Conservation (phyloP, 371 early-diverging fungal species). For the Choanephora cucurbitarum region DNA sequence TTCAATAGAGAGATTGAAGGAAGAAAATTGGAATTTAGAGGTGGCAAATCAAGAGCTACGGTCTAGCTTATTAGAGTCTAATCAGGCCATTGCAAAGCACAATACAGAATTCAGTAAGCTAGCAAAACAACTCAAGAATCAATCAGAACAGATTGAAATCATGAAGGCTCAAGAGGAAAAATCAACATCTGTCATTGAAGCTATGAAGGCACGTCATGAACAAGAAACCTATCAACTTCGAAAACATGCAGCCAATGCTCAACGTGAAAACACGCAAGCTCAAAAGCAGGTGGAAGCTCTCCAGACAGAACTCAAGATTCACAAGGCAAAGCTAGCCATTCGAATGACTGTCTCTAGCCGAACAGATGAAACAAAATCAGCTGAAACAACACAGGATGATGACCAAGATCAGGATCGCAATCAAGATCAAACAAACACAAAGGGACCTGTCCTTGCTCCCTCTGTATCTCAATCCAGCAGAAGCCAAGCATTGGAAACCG, state of each 20-base stretch:
- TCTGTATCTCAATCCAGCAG: slow-evolving; percentile 25
- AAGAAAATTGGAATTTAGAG: slow-evolving; percentile 65
- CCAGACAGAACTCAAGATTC: slow-evolving; percentile 54
- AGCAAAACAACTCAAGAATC: slow-evolving; percentile 50
- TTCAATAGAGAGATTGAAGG: slow-evolving; percentile 55
- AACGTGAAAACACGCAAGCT: slow-evolving; percentile 65
- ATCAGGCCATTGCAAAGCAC: slow-evolving; percentile 51
- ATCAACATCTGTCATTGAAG: slow-evolving; percentile 49
- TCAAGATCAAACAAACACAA: not conserved
- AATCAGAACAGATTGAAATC: slow-evolving; percentile 63
- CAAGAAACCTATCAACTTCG: slow-evolving; percentile 66
- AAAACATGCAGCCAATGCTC: slow-evolving; percentile 52
- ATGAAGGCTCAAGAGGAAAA: slow-evolving; percentile 70
- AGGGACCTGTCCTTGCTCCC: slow-evolving; percentile 5
- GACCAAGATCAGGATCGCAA: slow-evolving; percentile 12
- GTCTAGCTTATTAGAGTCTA: slow-evolving; percentile 52
- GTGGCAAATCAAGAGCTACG: slow-evolving; percentile 62
- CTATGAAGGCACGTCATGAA: slow-evolving; percentile 63
- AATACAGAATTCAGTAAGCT: slow-evolving; percentile 55
- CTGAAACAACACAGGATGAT: not conserved
- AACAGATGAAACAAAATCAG: slow-evolving; percentile 6
- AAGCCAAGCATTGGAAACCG: slow-evolving; percentile 43
- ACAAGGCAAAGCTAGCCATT: slow-evolving; percentile 39
- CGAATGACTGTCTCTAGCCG: slow-evolving; percentile 23
- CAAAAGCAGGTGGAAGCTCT: slow-evolving; percentile 61